Percentiles rank a stretch among this genome's conserved stretches.
Conservation (phyloP, 805 yeast species). For the Hagleromyces aurorensis region DNA sequence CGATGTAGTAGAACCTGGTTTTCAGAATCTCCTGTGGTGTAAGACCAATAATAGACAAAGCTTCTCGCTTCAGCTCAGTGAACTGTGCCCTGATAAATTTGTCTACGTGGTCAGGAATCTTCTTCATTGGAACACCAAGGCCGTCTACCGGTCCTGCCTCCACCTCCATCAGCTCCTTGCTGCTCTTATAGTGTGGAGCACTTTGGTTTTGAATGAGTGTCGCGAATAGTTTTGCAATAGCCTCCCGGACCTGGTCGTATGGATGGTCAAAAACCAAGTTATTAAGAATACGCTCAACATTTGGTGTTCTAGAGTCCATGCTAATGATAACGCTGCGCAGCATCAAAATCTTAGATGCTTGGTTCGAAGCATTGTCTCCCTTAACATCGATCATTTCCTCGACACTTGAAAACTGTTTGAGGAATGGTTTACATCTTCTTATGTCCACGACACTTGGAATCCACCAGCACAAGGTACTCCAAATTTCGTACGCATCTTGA, state of each 20-base stretch:
- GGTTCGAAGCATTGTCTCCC: constrained; percentile 56
- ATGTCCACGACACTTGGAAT: constrained; percentile 55
- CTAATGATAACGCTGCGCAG: constrained; percentile 43
- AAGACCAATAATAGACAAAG: constrained; percentile 28
- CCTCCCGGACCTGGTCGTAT: constrained; percentile 63
- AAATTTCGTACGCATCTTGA: constrained; percentile 64
- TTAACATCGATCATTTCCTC: constrained; percentile 35
- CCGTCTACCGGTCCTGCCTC: constrained; percentile 18
- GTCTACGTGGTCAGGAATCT: constrained; percentile 29
- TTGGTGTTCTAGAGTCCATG: constrained; percentile 48
- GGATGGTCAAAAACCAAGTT: constrained; percentile 48
- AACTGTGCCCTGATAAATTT: constrained; percentile 38
- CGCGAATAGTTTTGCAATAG: constrained; percentile 51
- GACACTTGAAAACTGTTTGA: constrained; percentile 39
- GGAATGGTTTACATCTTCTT: constrained; percentile 54
- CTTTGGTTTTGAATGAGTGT: constrained; percentile 23
- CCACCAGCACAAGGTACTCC: constrained; percentile 77
- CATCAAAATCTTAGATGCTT: constrained; percentile 48
- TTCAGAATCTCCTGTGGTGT: constrained; percentile 50
- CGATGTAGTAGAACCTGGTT: constrained; percentile 52
- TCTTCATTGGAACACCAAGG: constrained; percentile 32
- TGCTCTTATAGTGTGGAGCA: constrained; percentile 16
- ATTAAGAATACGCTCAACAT: constrained; percentile 38
- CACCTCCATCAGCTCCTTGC: constrained; percentile 8
- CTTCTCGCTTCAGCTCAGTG: constrained; percentile 35